Base-by-base conservation (phyloP, 306 rosid species). In the Casuarina cunninghamiana region DNA sequence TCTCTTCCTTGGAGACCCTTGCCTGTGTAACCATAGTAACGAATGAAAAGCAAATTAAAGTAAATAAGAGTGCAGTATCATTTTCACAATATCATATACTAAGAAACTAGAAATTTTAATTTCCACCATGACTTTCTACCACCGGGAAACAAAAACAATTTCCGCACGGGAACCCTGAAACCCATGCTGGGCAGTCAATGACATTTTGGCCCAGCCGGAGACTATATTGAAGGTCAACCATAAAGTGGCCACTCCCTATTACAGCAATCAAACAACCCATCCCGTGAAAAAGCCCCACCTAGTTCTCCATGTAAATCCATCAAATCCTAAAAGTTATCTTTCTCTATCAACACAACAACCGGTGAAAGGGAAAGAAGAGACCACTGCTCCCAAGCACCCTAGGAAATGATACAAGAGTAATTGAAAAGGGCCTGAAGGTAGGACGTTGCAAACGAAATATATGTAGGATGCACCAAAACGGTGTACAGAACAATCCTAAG, bases 1-100 rank as follows among this genome's bases (percentile, higher is more conserved):
- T 84, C 99, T 95, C 87, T 91, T 95, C 84, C 93, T 85, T 2
- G 92, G 84, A 1, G 92, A 86, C 44, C 97, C 99, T 79, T 84
- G 90, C 87, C 99, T 95, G 84, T 41, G 10, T 42, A 84, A 77
- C 78, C 74, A 69, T 54, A 69, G 68, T 53, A 16, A 65, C 50
- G 67, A 75, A 72, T 5, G 9, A 39, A n/a, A 53, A 55, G 48
- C 58, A 73, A 70, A 60, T 26, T 17, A 50, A 43, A 0, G 17
- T 32, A 49, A 65, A 65, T 51, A 55, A 49, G 45, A 15, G 19
- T 53, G 42, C 16, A 37, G 42, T 19, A 35, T 58, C 51, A 82
- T 12, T 6, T 44, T 66, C 26, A 50, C 44, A n/a, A 10, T 41
- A 57, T 17, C 78, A 42, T 21, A 53, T 72, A 57, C 41, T 15